phyloP scores from a whole-genome alignment of 164 flowering plant genomes.

The Aristolochia californica region DNA sequence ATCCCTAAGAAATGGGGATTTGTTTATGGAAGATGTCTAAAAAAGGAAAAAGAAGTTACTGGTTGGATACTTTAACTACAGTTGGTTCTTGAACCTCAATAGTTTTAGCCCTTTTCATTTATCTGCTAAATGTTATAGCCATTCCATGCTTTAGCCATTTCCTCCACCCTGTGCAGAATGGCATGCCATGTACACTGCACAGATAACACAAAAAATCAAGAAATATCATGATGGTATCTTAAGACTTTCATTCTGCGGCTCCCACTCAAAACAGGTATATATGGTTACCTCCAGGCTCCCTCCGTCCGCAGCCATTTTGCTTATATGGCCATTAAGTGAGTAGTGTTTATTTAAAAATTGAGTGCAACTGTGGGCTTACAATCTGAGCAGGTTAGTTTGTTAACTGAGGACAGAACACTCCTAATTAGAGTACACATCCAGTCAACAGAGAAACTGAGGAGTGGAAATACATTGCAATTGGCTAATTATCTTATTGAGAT shows the following conservation, averaged over 20 bases:
- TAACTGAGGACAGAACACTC: constrained; percentile 23
- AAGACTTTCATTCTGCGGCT: constrained; percentile 29
- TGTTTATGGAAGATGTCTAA: not conserved
- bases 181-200: constrained; percentile 62
- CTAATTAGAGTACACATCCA: constrained; percentile 22
- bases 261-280: constrained; percentile 46
- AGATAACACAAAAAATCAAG: constrained; percentile 59
- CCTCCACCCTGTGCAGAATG: constrained; percentile 16
- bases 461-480: constrained; percentile 20
- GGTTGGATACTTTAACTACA: not conserved
- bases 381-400: constrained; percentile 21
- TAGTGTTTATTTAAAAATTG: not conserved
- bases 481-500: constrained; percentile 28
- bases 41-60: too few relatives aligned
- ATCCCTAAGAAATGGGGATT: not conserved
- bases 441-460: constrained; percentile 17
- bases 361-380: not conserved
- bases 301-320: not conserved
- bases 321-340: not conserved
- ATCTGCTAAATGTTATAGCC: not conserved
- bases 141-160: not conserved
- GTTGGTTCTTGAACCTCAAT: not conserved
- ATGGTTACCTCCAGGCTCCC: not conserved
- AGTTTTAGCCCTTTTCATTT: not conserved
- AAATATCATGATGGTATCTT: constrained; percentile 67